These are phyloP conservation scores for Pestalotiopsis sp. DNA, from an alignment of 2,329 filamentous ascomycete species.

Conservation along the genomic window DNA sequence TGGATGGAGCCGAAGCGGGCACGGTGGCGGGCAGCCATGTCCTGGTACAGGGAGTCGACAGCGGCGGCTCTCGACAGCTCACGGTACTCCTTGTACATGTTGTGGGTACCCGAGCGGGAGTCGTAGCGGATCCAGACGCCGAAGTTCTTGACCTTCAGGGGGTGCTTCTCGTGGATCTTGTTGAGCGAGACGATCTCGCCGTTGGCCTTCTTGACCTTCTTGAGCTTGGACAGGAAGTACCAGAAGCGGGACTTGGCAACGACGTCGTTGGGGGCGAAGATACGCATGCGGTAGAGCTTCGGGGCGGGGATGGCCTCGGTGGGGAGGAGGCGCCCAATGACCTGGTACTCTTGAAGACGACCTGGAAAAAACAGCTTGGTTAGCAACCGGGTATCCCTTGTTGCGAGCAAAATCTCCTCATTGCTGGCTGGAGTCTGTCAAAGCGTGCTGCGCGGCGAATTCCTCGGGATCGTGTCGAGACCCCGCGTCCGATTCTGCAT, in stretches of 20 bases:
- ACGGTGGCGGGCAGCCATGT: slow-evolving; percentile 99
- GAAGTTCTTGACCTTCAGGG: slow-evolving; percentile 99
- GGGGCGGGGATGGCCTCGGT: slow-evolving; percentile 95
- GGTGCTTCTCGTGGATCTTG: slow-evolving; percentile 98
- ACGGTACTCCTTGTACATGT: slow-evolving; percentile 99
- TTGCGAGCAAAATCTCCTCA: neutral
- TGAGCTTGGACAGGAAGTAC: slow-evolving; percentile 99
- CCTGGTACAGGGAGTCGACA: slow-evolving; percentile 96
- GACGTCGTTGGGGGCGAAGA: slow-evolving; percentile 97
- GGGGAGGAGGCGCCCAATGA: slow-evolving; percentile 99
- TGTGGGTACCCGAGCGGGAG: slow-evolving; percentile 99
- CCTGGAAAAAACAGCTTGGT: slow-evolving; percentile 59
- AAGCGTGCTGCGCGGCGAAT: neutral
- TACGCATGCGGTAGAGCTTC: slow-evolving; percentile 99
- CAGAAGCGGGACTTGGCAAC: slow-evolving; percentile 99
- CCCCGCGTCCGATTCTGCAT: neutral
- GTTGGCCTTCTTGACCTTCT: slow-evolving; percentile 99
- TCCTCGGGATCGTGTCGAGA: neutral
- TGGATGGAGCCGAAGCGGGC: slow-evolving; percentile 98
- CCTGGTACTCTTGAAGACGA: slow-evolving; percentile 99
- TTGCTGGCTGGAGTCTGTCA: neutral
- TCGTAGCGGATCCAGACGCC: slow-evolving; percentile 99
- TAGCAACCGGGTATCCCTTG: slow-evolving; percentile 25
- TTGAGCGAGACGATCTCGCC: slow-evolving; percentile 99
- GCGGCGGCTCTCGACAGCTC: slow-evolving; percentile 96